Base-by-base conservation (phyloP, 208 protist species). In the Leishmania amazonensis region DNA sequence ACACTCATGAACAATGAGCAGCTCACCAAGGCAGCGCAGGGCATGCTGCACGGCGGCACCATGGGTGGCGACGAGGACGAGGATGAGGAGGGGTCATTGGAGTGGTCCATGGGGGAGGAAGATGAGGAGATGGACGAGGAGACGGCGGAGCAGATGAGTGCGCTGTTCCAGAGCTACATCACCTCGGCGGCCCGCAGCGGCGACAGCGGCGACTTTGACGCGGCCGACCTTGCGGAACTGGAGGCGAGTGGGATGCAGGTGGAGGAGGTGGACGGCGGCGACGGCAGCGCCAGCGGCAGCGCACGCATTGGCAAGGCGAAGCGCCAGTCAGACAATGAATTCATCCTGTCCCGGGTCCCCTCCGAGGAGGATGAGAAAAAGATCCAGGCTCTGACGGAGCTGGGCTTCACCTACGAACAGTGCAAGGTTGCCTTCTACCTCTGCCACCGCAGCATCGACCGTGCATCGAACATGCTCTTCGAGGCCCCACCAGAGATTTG, bases 381-480 rank as follows among this genome's bases (percentile, higher is more conserved):
- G 88, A 96, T 97, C 65, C 91, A 97, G 70, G 81, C 90, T 21
- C 82, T 97, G 21, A 89, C 90, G 76, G 91, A 96, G 83, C 84
- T 97, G 15, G 95, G 95, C 1, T 97, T 97, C 65, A 90, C 87
- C 17, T 94, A 93, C 76, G 88, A 96, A 35, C 93, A 96, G 80
- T 95, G 91, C 80, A 96, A 96, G 76, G 58, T 93, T 19, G 93
- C 95, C 13, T 97, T 96, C 71, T 97, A 96, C 80, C 87, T 85
- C 75, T 90, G 90, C 77, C 89, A 89, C 68, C 90, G 95, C 62
- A 96, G 93, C 78, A 79, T 97, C 11, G 93, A 97, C 35, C 86
- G 95, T 19, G 93, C 95, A 21, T 94, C 95, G 19, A 96, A 97
- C 80, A 83, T 96, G 83, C 80, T 97, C 38, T 97, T 97, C 88